These are phyloP conservation scores for Noccaea bulbosa DNA, from an alignment of 345 rosid genomes.

Conservation along the genomic window DNA sequence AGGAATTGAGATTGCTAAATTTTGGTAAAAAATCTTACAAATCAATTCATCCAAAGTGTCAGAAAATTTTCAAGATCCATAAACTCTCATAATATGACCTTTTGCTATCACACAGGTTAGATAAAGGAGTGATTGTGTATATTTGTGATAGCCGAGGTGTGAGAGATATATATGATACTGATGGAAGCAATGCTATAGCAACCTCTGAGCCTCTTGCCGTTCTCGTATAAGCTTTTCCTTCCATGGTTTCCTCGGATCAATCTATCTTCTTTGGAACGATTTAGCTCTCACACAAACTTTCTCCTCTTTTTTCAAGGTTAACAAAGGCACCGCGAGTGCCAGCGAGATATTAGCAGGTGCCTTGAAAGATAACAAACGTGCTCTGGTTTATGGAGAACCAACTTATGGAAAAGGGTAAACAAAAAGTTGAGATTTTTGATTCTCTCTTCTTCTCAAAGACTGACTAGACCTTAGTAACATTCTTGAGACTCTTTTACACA, in stretches of 20 bases:
- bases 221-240: slow-evolving; percentile 52
- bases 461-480: not conserved
- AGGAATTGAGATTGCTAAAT: slow-evolving; percentile 93
- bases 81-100: not conserved
- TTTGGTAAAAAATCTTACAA: slow-evolving; percentile 55
- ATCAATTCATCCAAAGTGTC: not conserved
- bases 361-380: slow-evolving; percentile 91
- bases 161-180: slow-evolving; percentile 89
- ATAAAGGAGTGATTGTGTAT: slow-evolving; percentile 94
- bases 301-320: slow-evolving; percentile 56
- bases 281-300: slow-evolving; percentile 10
- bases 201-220: slow-evolving; percentile 85
- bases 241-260: not conserved
- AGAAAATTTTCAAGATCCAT: not conserved
- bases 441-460: not conserved
- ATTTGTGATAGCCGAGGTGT: slow-evolving; percentile 86
- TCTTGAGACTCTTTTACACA: slow-evolving; percentile 14
- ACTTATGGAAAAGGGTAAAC: slow-evolving; percentile 96
- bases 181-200: slow-evolving; percentile 80
- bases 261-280: not conserved
- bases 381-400: slow-evolving; percentile 81
- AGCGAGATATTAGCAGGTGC: slow-evolving; percentile 96
- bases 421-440: not conserved
- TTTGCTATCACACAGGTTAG: slow-evolving; percentile 64
- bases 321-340: slow-evolving; percentile 99